Conservation (phyloP, 768 basidiomycete genomes). For the Hygrophoropsis aurantiaca region DNA sequence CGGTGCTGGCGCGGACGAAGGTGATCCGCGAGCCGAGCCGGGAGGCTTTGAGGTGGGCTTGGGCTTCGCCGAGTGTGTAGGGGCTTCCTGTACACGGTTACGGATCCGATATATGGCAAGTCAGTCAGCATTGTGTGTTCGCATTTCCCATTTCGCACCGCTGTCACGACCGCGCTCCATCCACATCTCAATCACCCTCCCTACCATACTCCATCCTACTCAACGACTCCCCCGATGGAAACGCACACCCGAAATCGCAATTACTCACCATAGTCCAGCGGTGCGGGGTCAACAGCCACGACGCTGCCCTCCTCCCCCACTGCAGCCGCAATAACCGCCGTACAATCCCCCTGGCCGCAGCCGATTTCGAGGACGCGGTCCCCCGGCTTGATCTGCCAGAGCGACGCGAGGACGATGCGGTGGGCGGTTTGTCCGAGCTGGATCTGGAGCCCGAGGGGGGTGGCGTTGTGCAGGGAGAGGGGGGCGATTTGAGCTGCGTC, state of each 20-base stretch:
- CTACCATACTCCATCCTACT: no score
- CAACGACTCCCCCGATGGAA: no score
- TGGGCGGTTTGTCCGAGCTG: slow-evolving; percentile 18
- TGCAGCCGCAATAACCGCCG: slow-evolving; percentile 32
- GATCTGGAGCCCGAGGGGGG: neutral
- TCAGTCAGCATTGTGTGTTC: neutral
- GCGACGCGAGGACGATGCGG: slow-evolving; percentile 30
- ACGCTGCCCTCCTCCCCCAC: slow-evolving; percentile 37
- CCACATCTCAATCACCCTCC: no score
- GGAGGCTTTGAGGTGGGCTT: slow-evolving; percentile 27
- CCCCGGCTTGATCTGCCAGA: slow-evolving; percentile 29
- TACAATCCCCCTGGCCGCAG: slow-evolving; percentile 43
- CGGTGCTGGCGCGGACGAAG: slow-evolving; percentile 31
- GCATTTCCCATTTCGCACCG: no score
- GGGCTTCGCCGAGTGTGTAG: slow-evolving; percentile 37
- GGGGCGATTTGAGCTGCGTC: no score
- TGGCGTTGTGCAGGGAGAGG: no score
- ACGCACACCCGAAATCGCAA: no score
- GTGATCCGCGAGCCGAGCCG: slow-evolving; percentile 34
- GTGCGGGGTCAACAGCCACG: slow-evolving; percentile 39
- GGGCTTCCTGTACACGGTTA: slow-evolving; percentile 36
- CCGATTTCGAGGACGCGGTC: slow-evolving; percentile 37
- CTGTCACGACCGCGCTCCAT: no score
- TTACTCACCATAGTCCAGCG: slow-evolving; percentile 33
- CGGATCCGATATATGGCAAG: no score